phyloP scores from a whole-genome alignment of 192 early-diverging fungal species.

The Umbelopsis vinacea region DNA sequence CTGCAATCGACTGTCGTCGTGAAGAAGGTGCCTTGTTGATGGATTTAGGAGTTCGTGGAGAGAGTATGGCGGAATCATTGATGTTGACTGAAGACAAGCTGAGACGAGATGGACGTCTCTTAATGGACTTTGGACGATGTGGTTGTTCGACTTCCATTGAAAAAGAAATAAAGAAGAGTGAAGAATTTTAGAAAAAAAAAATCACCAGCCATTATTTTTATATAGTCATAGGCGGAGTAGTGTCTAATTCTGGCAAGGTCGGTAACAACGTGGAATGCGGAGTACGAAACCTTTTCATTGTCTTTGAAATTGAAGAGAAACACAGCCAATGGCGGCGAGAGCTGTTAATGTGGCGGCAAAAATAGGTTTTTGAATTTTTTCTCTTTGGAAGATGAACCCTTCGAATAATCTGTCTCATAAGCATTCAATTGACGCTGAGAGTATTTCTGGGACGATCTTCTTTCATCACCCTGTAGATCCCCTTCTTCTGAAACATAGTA shows the following conservation, averaged over 20 bases:
- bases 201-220: background rate
- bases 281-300: slow-evolving; percentile 3
- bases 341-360: background rate
- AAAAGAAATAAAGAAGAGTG: background rate
- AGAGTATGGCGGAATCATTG: background rate
- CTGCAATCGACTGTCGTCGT: slow-evolving; percentile 31
- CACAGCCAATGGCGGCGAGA: background rate
- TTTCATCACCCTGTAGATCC: too few relatives aligned
- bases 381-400: background rate
- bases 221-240: background rate
- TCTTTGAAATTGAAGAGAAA: slow-evolving; percentile 23
- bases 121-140: slow-evolving; percentile 18
- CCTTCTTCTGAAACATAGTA: too few relatives aligned
- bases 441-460: too few relatives aligned
- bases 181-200: background rate
- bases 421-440: too few relatives aligned
- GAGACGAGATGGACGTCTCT: slow-evolving; percentile 42
- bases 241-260: background rate
- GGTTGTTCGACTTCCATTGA: slow-evolving; percentile 18
- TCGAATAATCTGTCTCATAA: background rate
- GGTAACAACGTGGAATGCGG: background rate
- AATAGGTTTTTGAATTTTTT: slow-evolving; percentile 5
- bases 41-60: slow-evolving; percentile 41
- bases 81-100: slow-evolving; percentile 23
- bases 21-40: slow-evolving; percentile 30